Conservation (phyloP, 108 stramenopile species). For the Parietichytrium sp. region DNA sequence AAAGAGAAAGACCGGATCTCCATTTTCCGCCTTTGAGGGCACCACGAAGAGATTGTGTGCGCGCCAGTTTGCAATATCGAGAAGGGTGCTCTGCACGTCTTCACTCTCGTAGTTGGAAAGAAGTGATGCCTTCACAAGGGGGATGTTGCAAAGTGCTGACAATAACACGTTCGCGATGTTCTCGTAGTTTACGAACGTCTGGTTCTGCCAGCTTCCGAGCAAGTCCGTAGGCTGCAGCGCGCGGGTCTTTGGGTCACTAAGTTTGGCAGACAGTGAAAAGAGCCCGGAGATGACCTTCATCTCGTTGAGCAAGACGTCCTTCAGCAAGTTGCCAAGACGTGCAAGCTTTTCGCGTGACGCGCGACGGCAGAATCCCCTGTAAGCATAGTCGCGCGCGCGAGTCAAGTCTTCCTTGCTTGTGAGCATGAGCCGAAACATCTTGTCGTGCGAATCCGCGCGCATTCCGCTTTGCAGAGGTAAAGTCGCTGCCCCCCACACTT, state of each 20-base stretch:
- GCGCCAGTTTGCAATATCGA: constrained; percentile 9
- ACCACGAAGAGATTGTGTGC: neutral
- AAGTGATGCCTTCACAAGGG: neutral
- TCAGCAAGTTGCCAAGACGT: constrained; percentile 22
- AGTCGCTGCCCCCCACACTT: constrained; percentile 29
- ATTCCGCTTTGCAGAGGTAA: constrained; percentile 27
- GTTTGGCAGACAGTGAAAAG: constrained; percentile 29
- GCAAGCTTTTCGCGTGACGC: constrained; percentile 34
- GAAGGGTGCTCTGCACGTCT: constrained; percentile 5
- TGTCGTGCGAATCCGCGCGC: neutral
- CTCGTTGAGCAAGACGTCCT: constrained; percentile 37
- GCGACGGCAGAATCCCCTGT: constrained; percentile 31
- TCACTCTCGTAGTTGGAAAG: constrained; percentile 34
- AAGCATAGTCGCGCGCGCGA: constrained; percentile 15
- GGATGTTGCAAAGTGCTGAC: constrained; percentile 7
- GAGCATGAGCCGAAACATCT: constrained; percentile 34
- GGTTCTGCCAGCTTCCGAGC: neutral
- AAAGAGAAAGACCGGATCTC: neutral
- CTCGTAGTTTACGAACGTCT: constrained; percentile 37
- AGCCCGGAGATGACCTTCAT: neutral
- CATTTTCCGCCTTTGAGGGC: neutral
- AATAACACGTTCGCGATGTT: constrained; percentile 33
- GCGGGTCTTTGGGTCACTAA: constrained; percentile 28
- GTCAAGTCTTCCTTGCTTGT: neutral
- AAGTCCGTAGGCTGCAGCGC: constrained; percentile 28